Evolutionary conservation across 495 filamentous ascomycete genomes (phyloP).

Genomic region (Daldinia childiae): DNA sequence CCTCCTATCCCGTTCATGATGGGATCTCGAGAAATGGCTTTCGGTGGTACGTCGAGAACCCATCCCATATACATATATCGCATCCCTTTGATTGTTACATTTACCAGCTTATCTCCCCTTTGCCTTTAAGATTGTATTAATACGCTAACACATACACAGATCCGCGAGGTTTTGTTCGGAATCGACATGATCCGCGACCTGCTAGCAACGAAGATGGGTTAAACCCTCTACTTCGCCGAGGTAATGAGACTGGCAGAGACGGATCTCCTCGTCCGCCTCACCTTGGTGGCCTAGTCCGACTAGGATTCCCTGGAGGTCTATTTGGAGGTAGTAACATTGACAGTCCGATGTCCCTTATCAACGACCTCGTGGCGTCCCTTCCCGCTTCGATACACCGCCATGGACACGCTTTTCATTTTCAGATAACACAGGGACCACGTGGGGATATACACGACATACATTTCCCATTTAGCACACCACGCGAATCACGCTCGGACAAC

Average conservation of each 20-base stretch:
- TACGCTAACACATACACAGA: constrained; percentile 45
- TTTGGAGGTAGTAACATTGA: constrained; percentile 44
- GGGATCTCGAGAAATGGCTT: constrained; percentile 51
- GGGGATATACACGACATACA: constrained; percentile 51
- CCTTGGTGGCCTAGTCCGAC: constrained; percentile 46
- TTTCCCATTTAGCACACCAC: constrained; percentile 47
- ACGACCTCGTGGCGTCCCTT: constrained; percentile 50
- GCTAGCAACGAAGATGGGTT: constrained; percentile 73
- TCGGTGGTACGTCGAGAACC: constrained; percentile 10
- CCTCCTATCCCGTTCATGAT: constrained; percentile 55
- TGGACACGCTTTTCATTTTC: constrained; percentile 52
- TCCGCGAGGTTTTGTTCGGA: constrained; percentile 52
- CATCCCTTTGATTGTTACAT: constrained; percentile 26
- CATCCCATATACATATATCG: background rate
- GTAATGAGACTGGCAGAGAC: constrained; percentile 49
- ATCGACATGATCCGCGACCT: constrained; percentile 42
- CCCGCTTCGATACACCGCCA: constrained; percentile 46
- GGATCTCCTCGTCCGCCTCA: constrained; percentile 45
- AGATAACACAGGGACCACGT: constrained; percentile 52
- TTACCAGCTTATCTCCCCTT: background rate
- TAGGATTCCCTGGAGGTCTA: constrained; percentile 47
- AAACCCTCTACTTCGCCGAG: constrained; percentile 75
- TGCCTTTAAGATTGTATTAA: background rate
- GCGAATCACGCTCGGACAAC: constrained; percentile 52
- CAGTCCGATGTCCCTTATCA: constrained; percentile 53